Conservation (phyloP, 164 flowering plant species). For the Malania oleifera region DNA sequence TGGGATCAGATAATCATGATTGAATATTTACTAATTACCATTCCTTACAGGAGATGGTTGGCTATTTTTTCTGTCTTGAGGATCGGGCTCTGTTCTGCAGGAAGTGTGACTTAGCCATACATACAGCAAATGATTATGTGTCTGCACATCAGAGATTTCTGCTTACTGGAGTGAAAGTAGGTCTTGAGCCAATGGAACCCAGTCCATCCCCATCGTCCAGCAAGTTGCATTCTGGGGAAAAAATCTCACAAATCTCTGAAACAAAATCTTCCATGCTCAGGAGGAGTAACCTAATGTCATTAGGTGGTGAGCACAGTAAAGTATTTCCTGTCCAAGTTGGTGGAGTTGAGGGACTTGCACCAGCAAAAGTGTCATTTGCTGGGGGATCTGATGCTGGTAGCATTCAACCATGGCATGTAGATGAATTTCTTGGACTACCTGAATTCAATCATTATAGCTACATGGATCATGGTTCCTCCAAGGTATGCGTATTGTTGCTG, state of each 20-base stretch:
- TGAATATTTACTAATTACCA: no score
- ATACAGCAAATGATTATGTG: conserved; percentile 63
- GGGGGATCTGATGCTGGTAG: conserved; percentile 53
- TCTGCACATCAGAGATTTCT: conserved; percentile 79
- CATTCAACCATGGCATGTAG: conserved; percentile 63
- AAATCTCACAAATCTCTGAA: conserved; percentile 1
- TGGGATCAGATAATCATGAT: no score
- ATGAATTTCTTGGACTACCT: conserved; percentile 55
- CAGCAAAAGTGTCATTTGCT: conserved; percentile 27
- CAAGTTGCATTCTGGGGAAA: conserved; percentile 32
- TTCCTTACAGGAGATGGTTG: conserved; percentile 62
- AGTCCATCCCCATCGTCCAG: conserved; percentile 34
- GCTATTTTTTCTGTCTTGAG: conserved; percentile 88
- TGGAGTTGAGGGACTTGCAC: conserved; percentile 24
- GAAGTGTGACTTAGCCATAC: conserved; percentile 83
- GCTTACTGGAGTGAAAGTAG: conserved; percentile 89
- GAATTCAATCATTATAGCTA: conserved; percentile 50
- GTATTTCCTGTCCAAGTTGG: conserved; percentile 24
- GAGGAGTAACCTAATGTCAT: conserved; percentile 20
- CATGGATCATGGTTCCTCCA: conserved; percentile 62
- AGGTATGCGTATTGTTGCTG: conserved; percentile 36
- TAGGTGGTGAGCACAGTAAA: conserved; percentile 22
- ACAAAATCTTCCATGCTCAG: conserved; percentile 23
- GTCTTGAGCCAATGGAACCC: conserved; percentile 51
- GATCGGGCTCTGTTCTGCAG: conserved; percentile 92